phyloP scores from a whole-genome alignment of 352 stramenopile species.

The Phytophthora podocarpi region DNA sequence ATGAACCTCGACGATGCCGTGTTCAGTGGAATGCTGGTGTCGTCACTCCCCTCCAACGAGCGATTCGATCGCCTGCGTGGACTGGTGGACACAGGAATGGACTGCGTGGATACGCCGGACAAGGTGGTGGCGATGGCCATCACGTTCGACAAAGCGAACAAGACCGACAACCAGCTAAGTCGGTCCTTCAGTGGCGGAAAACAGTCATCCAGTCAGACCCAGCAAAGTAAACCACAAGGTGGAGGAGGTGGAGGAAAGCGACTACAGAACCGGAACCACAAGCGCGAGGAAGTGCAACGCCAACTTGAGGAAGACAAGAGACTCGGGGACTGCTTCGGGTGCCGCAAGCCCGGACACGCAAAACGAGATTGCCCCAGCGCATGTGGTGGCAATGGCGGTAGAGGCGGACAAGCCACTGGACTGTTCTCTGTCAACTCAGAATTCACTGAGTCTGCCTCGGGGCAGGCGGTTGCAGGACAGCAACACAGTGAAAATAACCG shows the following conservation, averaged over 20 bases:
- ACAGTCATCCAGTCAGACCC: background rate
- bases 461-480: too few species aligned
- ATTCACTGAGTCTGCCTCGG: background rate
- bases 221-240: background rate
- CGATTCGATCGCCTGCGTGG: slow-evolving; percentile 10
- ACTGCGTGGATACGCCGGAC: slow-evolving; percentile 7
- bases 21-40: slow-evolving; percentile 1
- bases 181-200: background rate
- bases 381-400: background rate
- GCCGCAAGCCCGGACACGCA: slow-evolving; percentile 5
- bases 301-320: slow-evolving; percentile 1
- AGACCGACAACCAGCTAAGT: background rate
- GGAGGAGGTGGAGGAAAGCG: background rate
- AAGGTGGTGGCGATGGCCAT: slow-evolving; percentile 17
- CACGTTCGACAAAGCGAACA: slow-evolving; percentile 16
- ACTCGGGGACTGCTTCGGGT: background rate
- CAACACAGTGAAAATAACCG: background rate
- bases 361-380: background rate
- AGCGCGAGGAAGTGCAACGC: background rate
- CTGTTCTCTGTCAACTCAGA: background rate
- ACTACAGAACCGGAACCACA: background rate
- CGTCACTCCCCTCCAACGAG: slow-evolving; percentile 5
- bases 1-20: slow-evolving; percentile 9
- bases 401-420: background rate
- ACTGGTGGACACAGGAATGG: background rate